Percentiles rank a stretch among this genome's conserved stretches.
Evolutionary conservation across 345 rosid species (phyloP).

Genomic region (Bretschneidera sinensis): DNA sequence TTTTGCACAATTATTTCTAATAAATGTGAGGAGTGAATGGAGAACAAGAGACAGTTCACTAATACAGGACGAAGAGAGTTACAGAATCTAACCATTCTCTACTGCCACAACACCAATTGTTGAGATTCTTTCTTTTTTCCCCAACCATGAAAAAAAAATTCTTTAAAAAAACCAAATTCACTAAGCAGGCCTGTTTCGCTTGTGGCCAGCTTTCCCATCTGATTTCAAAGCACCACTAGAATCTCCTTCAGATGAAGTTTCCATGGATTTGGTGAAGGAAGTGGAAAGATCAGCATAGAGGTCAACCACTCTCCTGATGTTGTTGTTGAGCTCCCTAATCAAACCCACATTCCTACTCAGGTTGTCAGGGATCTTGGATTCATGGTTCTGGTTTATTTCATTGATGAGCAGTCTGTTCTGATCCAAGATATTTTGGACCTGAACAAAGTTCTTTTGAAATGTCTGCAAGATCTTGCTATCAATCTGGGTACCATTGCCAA

Average conservation of each 20-base stretch:
- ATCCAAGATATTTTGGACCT: slow-evolving; percentile 64
- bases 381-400: slow-evolving; percentile 80
- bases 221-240: slow-evolving; percentile 43
- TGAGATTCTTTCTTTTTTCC: slow-evolving; percentile 16
- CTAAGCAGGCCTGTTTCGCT: slow-evolving; percentile 51
- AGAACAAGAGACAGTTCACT: slow-evolving; percentile 22
- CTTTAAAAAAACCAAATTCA: background rate
- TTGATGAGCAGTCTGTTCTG: slow-evolving; percentile 64
- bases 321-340: slow-evolving; percentile 77
- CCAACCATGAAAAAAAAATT: slow-evolving; percentile 21
- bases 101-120: slow-evolving; percentile 20
- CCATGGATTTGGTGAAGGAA: slow-evolving; percentile 55
- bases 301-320: slow-evolving; percentile 66
- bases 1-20: slow-evolving; percentile 33
- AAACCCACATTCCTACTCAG: slow-evolving; percentile 64
- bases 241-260: slow-evolving; percentile 61
- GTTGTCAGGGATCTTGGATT: slow-evolving; percentile 66
- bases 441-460: slow-evolving; percentile 68
- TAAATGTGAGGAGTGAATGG: slow-evolving; percentile 19
- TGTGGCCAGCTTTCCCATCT: slow-evolving; percentile 44
- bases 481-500: slow-evolving; percentile 46
- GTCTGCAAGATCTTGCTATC: slow-evolving; percentile 61
- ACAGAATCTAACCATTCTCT: slow-evolving; percentile 31
- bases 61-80: slow-evolving; percentile 20
- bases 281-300: slow-evolving; percentile 70